Conservation (phyloP, 768 basidiomycete species). For the Mycena amicta region DNA sequence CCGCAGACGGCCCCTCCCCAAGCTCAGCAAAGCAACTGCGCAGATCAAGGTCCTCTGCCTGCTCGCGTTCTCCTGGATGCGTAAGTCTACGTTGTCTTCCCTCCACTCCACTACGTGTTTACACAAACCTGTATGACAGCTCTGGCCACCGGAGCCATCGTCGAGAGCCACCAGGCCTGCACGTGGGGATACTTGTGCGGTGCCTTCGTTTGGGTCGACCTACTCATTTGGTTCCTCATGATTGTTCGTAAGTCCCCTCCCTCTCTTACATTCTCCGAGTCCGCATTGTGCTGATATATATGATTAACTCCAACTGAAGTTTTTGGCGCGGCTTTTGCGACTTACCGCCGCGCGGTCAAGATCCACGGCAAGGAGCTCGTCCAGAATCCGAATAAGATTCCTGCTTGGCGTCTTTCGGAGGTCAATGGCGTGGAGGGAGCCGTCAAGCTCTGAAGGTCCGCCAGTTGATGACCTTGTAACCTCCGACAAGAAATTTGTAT, state of each 20-base stretch:
- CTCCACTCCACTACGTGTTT: too few species aligned
- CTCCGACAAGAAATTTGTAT: too few species aligned
- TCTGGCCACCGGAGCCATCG: not conserved
- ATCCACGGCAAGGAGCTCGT: not conserved
- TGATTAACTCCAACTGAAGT: not conserved
- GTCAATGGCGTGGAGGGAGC: not conserved
- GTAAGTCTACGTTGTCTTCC: not conserved
- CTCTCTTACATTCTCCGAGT: not conserved
- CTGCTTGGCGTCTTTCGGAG: not conserved
- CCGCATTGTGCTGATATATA: too few species aligned
- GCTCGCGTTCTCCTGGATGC: not conserved
- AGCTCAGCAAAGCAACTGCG: not conserved
- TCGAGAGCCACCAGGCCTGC: not conserved
- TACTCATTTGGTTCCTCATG: not conserved
- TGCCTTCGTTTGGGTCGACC: not conserved
- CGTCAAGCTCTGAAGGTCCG: not conserved
- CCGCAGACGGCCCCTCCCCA: not conserved
- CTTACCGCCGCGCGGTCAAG: conserved; percentile 2
- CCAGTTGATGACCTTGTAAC: too few species aligned
- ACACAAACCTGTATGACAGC: not conserved
- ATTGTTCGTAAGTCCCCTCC: not conserved
- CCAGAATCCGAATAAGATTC: not conserved
- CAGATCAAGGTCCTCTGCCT: conserved; percentile 1
- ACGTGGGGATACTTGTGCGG: not conserved
- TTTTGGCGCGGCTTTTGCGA: not conserved